Base-by-base conservation (phyloP, 192 early-diverging fungal species). In the Coemansia sp. region DNA sequence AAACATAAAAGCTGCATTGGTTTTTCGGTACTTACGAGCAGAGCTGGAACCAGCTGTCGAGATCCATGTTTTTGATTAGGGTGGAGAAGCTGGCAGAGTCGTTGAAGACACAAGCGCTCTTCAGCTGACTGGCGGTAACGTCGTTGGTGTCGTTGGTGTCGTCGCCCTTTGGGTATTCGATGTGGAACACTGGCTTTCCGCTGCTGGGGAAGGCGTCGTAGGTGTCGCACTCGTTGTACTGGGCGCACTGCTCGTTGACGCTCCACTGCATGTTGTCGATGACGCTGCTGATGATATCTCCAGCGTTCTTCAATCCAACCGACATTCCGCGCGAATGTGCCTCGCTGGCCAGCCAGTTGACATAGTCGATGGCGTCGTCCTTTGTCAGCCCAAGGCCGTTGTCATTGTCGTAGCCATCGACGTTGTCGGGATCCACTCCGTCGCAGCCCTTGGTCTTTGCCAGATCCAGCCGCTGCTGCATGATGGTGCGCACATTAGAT, bases 211-310 rank as follows among this genome's bases (percentile, higher is more conserved):
- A 54, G 0, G n/a, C 52, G 28, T 28, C 25, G 8, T 54, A 54
- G 1, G 29, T 28, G 13, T 28, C 25, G 52, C 52, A 54, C 30
- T 54, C 52, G 30, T 31, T 15, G 30, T 54, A 54, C 29, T 54
- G 52, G 14, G 30, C 52, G n/a, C 52, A 54, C 17, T 54, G 52
- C 30, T 54, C 52, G 14, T 54, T 54, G 52, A 54, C 52, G 52
- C 52, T 54, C 28, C 25, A 54, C 52, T 54, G 28, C 28, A 54
- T 30, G 8, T 54, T 54, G 52, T 54, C 52, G 23, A 54, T 54
- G 52, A 54, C 52, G 52, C 52, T 54, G 52, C 6, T 3, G 29
- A 54, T 30, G 52, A 54, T 54, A 7, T 17, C 52, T 17, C 52
- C 52, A 1, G 52, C 25, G n/a, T 54, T 54, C 52, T 54, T 54